Percentiles rank a stretch among this genome's conserved stretches.
Conservation (phyloP, 257 asterid species). For the Capsicum baccatum region DNA sequence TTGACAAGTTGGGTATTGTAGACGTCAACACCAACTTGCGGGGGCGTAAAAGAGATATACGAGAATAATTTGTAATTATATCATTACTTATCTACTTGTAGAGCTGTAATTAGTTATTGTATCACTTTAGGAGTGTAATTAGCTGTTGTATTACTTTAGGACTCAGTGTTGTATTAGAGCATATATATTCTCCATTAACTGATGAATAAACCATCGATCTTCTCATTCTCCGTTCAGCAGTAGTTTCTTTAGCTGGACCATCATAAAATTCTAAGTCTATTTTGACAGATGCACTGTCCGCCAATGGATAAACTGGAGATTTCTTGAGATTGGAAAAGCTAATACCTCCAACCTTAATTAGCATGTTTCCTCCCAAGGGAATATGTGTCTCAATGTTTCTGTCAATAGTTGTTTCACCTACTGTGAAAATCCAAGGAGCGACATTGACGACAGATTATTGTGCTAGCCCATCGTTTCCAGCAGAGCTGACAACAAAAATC, state of each 20-base stretch:
- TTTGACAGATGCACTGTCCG: background rate
- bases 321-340: background rate
- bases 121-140: no score
- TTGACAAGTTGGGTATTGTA: no score
- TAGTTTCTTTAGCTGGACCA: background rate
- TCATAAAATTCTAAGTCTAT: background rate
- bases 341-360: conserved; percentile 35
- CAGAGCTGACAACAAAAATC: conserved; percentile 64
- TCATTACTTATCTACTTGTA: no score
- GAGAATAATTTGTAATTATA: no score
- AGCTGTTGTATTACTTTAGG: no score
- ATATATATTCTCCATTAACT: no score
- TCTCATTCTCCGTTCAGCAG: no score
- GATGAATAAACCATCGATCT: no score
- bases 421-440: conserved; percentile 87
- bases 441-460: conserved; percentile 51
- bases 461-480: conserved; percentile 72
- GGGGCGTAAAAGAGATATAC: no score
- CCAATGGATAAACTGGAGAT: background rate
- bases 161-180: no score
- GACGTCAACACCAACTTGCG: no score
- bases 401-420: conserved; percentile 76
- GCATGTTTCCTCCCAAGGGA: conserved; percentile 54
- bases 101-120: no score
- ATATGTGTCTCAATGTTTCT: conserved; percentile 62